Percentiles rank a stretch among this genome's conserved stretches.
Conservation (phyloP, 331 rosid species). For the Rhamnella rubrinervis region DNA sequence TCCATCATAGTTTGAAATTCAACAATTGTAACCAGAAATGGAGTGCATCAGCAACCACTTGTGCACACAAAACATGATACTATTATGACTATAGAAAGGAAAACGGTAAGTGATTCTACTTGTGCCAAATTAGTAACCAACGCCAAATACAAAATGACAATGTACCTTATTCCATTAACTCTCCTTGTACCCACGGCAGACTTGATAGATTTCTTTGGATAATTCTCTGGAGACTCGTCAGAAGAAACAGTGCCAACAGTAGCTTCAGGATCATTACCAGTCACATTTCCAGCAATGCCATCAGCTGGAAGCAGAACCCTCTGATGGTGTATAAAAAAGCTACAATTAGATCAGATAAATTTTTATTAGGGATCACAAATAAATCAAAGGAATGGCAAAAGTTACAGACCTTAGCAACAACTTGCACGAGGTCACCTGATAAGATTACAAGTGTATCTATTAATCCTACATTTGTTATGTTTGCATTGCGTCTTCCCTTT, state of each 20-base stretch:
- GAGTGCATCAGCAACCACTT: neutral
- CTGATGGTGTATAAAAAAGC: conserved; percentile 38
- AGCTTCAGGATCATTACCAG: conserved; percentile 44
- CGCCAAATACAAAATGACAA: conserved; percentile 16
- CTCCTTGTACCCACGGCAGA: conserved; percentile 30
- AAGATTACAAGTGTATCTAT: conserved; percentile 68
- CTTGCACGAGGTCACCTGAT: conserved; percentile 72
- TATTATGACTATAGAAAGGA: too few relatives aligned
- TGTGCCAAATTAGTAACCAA: neutral
- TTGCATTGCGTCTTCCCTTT: conserved; percentile 52
- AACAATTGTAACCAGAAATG: neutral
- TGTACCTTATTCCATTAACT: conserved; percentile 58
- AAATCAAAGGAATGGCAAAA: conserved; percentile 6
- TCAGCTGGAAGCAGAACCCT: conserved; percentile 58
- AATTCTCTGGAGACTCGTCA: conserved; percentile 24
- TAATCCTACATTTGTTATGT: conserved; percentile 47
- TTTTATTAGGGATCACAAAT: conserved; percentile 2
- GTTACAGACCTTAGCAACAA: conserved; percentile 67
- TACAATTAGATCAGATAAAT: conserved; percentile 18
- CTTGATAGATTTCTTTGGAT: conserved; percentile 31
- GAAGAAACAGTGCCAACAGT: conserved; percentile 27
- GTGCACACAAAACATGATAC: too few relatives aligned
- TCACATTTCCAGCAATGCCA: conserved; percentile 44
- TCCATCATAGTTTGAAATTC: neutral
- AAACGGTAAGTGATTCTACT: too few relatives aligned